These are phyloP conservation scores for Plasmodium knowlesi DNA, from an alignment of 169 alveolate species.

Conservation along the genomic window DNA sequence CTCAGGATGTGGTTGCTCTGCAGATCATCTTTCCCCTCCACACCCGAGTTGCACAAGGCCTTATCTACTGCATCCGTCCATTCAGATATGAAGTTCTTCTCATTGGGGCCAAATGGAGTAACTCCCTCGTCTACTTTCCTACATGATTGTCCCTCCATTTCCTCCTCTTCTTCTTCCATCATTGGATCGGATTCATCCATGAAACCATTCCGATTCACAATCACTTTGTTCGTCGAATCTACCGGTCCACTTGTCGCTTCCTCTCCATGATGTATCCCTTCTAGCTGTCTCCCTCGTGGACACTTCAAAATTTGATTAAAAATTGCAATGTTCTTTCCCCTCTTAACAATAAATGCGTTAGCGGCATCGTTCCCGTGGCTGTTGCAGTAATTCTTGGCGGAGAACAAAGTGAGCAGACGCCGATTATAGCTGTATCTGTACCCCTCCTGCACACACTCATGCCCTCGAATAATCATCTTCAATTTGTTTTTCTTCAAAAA, in stretches of 20 bases:
- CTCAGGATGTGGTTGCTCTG: not conserved
- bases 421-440: constrained; percentile 94
- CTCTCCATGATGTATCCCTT: not conserved
- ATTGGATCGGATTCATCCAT: no score
- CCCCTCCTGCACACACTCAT: constrained; percentile 96
- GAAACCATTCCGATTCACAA: not conserved
- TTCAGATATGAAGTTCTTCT: not conserved
- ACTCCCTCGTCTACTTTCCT: not conserved
- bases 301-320: constrained; percentile 58
- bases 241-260: not conserved
- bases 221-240: not conserved
- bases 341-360: constrained; percentile 35
- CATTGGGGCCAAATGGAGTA: not conserved
- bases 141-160: not conserved
- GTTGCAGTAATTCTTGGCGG: constrained; percentile 95
- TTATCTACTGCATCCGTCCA: not conserved
- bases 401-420: constrained; percentile 90
- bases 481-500: constrained; percentile 88
- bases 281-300: not conserved
- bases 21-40: not conserved
- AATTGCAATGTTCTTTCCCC: constrained; percentile 15
- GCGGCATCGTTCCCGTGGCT: constrained; percentile 88
- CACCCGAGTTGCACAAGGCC: not conserved
- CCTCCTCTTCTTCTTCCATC: not conserved
- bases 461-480: constrained; percentile 91